These are phyloP conservation scores for Colletotrichum filicis DNA, from an alignment of 2,329 filamentous ascomycete species.

Conservation along the genomic window DNA sequence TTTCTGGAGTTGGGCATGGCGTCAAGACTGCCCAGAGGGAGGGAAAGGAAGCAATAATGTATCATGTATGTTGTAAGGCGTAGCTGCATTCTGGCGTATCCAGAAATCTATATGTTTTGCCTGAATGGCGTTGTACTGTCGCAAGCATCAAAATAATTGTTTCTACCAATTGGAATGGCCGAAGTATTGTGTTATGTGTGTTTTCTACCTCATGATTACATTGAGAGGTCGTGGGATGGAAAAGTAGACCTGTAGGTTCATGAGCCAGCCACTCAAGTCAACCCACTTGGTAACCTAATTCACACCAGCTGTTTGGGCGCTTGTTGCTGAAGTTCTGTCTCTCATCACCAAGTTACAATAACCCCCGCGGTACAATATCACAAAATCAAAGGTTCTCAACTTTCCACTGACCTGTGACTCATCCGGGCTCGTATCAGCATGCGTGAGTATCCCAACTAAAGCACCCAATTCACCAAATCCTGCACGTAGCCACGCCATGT, in stretches of 20 bases:
- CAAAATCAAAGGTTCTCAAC: background rate
- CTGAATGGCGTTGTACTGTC: background rate
- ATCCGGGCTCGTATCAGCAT: background rate
- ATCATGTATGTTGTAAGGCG: constrained; percentile 13
- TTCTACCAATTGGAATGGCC: background rate
- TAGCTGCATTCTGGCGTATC: constrained; percentile 5
- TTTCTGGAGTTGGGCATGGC: background rate
- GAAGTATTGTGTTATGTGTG: background rate
- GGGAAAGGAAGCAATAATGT: background rate
- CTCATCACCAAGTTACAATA: background rate
- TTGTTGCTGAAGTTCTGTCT: background rate
- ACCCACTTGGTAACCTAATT: background rate
- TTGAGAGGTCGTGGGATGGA: background rate
- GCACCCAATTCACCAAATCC: too few species aligned
- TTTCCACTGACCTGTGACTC: background rate
- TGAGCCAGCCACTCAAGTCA: background rate
- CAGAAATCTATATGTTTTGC: background rate
- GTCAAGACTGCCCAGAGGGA: background rate
- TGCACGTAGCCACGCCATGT: background rate
- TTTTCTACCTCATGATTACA: background rate
- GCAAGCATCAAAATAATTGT: background rate
- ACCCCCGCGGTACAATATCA: background rate
- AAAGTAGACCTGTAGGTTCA: background rate
- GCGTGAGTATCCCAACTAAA: background rate
- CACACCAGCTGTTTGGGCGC: background rate